Evolutionary conservation across 495 filamentous ascomycete genomes (phyloP).

Genomic region (Evernia prunastri): DNA sequence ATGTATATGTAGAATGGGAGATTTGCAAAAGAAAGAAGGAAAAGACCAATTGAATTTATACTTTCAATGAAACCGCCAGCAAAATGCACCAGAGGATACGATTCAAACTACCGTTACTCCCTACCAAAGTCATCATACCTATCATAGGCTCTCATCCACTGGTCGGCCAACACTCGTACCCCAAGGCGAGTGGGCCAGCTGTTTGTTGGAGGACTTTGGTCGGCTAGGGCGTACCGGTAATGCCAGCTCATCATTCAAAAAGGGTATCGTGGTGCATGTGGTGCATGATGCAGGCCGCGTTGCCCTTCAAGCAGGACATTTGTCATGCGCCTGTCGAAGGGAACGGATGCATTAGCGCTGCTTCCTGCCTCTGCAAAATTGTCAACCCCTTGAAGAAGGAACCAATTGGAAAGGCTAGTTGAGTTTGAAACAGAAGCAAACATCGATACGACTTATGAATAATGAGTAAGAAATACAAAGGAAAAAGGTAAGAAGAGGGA

Average conservation of each 20-base stretch:
- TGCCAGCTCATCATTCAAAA: slow-evolving; percentile 6
- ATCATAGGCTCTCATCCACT: neutral
- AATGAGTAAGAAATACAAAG: too few relatives aligned
- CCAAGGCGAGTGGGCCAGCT: neutral
- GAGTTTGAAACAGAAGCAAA: too few relatives aligned
- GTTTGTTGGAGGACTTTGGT: neutral
- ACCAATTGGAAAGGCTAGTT: neutral
- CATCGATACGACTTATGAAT: too few relatives aligned
- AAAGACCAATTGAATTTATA: too few relatives aligned
- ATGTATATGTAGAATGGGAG: too few relatives aligned
- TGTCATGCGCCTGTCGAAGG: neutral
- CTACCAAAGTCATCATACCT: too few relatives aligned
- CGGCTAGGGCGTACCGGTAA: neutral
- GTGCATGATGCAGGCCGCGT: slow-evolving; percentile 1
- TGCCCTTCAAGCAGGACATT: neutral
- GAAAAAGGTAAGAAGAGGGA: too few relatives aligned
- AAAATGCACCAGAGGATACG: too few relatives aligned
- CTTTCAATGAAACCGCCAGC: too few relatives aligned
- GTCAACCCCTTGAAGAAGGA: neutral
- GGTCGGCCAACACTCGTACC: neutral
- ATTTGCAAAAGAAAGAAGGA: too few relatives aligned
- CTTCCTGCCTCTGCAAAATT: neutral
- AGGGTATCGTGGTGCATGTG: neutral
- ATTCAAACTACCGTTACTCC: too few relatives aligned
- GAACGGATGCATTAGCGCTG: slow-evolving; percentile 12